These are phyloP conservation scores for Oleoguttula mirabilis DNA, from an alignment of 495 filamentous ascomycete species.

Conservation along the genomic window DNA sequence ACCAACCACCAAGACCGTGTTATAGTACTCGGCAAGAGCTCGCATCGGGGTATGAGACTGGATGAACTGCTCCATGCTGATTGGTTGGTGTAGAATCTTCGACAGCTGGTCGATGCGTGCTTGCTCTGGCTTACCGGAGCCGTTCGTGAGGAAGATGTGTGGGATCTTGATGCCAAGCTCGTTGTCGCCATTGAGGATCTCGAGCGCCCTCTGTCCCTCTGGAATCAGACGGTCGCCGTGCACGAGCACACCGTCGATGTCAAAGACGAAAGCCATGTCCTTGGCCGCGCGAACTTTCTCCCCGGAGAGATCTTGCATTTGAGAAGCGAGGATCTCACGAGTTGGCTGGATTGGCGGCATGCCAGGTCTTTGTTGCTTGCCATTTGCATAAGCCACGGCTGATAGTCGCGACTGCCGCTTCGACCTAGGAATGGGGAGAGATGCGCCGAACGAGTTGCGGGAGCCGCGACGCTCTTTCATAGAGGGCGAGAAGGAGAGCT, in stretches of 20 bases:
- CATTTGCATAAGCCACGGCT: slow-evolving; percentile 34
- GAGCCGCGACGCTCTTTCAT: slow-evolving; percentile 55
- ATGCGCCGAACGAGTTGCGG: slow-evolving; percentile 67
- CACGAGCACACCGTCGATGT: slow-evolving; percentile 55
- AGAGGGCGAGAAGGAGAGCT: slow-evolving; percentile 54
- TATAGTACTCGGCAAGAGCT: slow-evolving; percentile 53
- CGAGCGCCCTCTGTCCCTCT: slow-evolving; percentile 44
- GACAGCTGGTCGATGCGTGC: slow-evolving; percentile 47
- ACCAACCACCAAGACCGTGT: slow-evolving; percentile 52
- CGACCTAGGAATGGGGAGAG: slow-evolving; percentile 62
- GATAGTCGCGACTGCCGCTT: slow-evolving; percentile 57
- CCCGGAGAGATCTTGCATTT: slow-evolving; percentile 58
- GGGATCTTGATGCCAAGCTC: slow-evolving; percentile 59
- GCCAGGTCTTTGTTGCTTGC: slow-evolving; percentile 31
- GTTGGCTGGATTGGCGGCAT: slow-evolving; percentile 42
- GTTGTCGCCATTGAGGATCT: slow-evolving; percentile 55
- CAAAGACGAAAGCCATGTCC: slow-evolving; percentile 57
- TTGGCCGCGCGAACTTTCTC: slow-evolving; percentile 54
- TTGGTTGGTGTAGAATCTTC: slow-evolving; percentile 44
- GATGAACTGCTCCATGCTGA: slow-evolving; percentile 54
- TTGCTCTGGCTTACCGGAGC: slow-evolving; percentile 50
- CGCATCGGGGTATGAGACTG: slow-evolving; percentile 58
- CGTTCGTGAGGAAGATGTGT: slow-evolving; percentile 59
- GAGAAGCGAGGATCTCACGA: slow-evolving; percentile 57
- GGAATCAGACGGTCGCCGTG: slow-evolving; percentile 54